Base-by-base conservation (phyloP, 2,329 filamentous ascomycete species). In the Chalaropsis ovoidea region DNA sequence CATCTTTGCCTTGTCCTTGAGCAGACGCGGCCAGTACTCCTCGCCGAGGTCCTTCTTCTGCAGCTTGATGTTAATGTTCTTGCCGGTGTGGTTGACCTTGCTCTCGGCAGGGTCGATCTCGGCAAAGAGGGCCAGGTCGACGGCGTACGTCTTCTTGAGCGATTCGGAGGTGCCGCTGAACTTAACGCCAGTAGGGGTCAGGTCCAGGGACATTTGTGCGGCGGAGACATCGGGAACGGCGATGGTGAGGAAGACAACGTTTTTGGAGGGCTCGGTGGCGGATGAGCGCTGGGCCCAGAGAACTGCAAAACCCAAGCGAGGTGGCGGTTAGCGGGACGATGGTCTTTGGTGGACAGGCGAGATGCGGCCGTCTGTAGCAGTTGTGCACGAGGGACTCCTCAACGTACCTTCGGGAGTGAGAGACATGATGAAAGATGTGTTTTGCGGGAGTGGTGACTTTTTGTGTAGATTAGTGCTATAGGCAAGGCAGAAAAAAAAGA, bases 231-330 rank as follows among this genome's bases (percentile, higher is more conserved):
- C 94, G 71, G 92, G 84, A 62, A 92, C 91, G 72, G 85, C 84
- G 79, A 99, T 90, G 74, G 90, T 95, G 71, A 99, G 83, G 81
- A 91, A 95, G 82, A 99, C 80, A 80, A 90, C 89, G 83, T 99
- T 99, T 82, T 92, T 95, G 76, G 86, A 82, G 66, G 88, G 76
- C 65, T 96, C 92, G 71, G 81, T 80, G 71, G 77, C 80, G 74
- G 87, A 94, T 60, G 93, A 97, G 81, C 94, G 92, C 82, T 99
- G 94, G 70, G 94, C 93, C 94, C 94, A 99, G 77, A 91, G 88
- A 72, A 99, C 94, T 97, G 73, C 67, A 19, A 35, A 22, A 52
- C 11, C 19, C 11, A 39, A 62, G 58, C 5, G 35, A 45, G 35
- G 45, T 15, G 58, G 19, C 35, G 39, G 6, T 13, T 27, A 43